phyloP scores from a whole-genome alignment of 1,284 basidiomycete genomes.

The Ustilago loliicola region DNA sequence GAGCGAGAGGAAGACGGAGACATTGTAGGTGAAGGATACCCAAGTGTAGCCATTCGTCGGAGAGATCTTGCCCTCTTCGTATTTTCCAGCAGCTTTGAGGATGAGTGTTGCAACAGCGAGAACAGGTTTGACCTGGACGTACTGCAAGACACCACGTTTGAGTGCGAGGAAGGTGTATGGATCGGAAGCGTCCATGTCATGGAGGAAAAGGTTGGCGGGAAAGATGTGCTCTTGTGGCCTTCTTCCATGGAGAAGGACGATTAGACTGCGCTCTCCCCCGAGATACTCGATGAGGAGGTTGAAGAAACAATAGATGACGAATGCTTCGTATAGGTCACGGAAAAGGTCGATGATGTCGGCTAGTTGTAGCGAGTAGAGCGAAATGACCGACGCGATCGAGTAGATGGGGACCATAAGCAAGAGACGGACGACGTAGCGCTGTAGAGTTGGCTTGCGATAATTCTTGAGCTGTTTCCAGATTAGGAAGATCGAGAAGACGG shows the following conservation, averaged over 20 bases:
- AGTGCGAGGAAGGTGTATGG: slow-evolving; percentile 91
- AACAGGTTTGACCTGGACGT: slow-evolving; percentile 94
- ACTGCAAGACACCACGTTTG: slow-evolving; percentile 95
- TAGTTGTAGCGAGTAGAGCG: slow-evolving; percentile 91
- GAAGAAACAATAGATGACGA: slow-evolving; percentile 86
- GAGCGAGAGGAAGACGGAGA: slow-evolving; percentile 72
- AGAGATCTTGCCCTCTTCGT: slow-evolving; percentile 87
- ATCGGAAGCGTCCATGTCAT: slow-evolving; percentile 66
- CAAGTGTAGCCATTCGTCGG: slow-evolving; percentile 81
- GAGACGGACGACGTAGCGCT: slow-evolving; percentile 91
- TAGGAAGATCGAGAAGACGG: slow-evolving; percentile 82
- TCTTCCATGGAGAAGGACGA: slow-evolving; percentile 90
- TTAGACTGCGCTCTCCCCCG: slow-evolving; percentile 90
- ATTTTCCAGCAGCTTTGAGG: slow-evolving; percentile 87
- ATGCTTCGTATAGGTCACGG: slow-evolving; percentile 96
- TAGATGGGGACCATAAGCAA: slow-evolving; percentile 98
- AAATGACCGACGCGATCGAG: slow-evolving; percentile 89
- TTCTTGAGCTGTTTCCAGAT: slow-evolving; percentile 87
- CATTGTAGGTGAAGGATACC: slow-evolving; percentile 79
- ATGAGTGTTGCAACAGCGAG: slow-evolving; percentile 86
- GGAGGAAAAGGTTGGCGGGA: slow-evolving; percentile 76
- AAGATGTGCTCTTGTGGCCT: slow-evolving; percentile 88
- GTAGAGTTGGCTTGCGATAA: slow-evolving; percentile 68
- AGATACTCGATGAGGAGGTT: slow-evolving; percentile 76
- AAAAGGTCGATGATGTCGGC: slow-evolving; percentile 96